These are phyloP conservation scores for Schrenkiella parvula DNA, from an alignment of 345 rosid genomes.

Conservation along the genomic window DNA sequence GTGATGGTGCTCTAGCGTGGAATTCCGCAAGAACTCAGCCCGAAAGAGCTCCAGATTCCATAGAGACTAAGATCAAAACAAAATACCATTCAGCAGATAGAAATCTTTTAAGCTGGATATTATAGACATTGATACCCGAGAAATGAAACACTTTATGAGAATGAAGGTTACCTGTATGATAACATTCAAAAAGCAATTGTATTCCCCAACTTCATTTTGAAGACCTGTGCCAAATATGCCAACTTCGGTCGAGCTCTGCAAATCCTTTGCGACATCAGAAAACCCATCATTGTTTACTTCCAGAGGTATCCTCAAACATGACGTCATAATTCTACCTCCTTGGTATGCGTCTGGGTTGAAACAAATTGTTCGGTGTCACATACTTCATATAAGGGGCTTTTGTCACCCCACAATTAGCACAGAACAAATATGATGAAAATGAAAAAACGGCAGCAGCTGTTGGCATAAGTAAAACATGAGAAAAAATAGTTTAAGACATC, in stretches of 20 bases:
- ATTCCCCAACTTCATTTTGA: slow-evolving; percentile 93
- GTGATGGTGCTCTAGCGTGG: slow-evolving; percentile 69
- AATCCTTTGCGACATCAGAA: slow-evolving; percentile 33
- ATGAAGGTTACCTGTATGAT: slow-evolving; percentile 74
- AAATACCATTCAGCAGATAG: not conserved
- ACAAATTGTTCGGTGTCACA: slow-evolving; percentile 22
- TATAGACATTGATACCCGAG: not conserved
- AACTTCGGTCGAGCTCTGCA: slow-evolving; percentile 33
- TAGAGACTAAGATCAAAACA: slow-evolving; percentile 57
- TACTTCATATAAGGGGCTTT: not conserved
- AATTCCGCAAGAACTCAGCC: slow-evolving; percentile 72
- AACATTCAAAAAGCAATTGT: slow-evolving; percentile 95
- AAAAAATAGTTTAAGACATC: not conserved
- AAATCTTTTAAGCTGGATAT: not conserved
- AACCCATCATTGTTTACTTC: slow-evolving; percentile 32
- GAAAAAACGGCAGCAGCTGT: too few relatives aligned
- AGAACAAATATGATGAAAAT: not conserved
- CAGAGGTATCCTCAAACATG: slow-evolving; percentile 36
- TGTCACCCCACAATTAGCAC: not conserved
- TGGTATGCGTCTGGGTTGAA: slow-evolving; percentile 56
- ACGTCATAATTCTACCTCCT: slow-evolving; percentile 46
- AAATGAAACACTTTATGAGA: slow-evolving; percentile 7
- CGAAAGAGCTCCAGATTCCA: slow-evolving; percentile 90
- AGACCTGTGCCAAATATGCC: slow-evolving; percentile 75
- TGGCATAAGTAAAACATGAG: not conserved